Evolutionary conservation across 306 rosid species (phyloP).

Genomic region (Cucumis hystrix): DNA sequence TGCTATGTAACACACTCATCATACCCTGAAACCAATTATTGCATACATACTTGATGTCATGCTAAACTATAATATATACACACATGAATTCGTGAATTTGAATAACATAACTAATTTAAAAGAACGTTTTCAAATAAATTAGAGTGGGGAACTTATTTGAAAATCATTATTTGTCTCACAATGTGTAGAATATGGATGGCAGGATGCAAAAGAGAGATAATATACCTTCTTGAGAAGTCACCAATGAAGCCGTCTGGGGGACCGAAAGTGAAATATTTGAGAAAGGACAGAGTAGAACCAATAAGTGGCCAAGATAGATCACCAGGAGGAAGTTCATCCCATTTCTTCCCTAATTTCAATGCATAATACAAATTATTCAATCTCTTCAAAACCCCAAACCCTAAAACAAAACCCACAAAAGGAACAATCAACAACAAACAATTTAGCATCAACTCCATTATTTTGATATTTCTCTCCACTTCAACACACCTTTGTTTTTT

Average conservation of each 20-base stretch:
- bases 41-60: too few species aligned
- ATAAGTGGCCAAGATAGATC: constrained; percentile 17
- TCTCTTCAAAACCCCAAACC: constrained; percentile 7
- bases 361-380: constrained; percentile 12
- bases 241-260: background rate
- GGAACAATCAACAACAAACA: background rate
- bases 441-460: background rate
- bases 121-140: too few species aligned
- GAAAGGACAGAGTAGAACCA: background rate
- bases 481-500: too few species aligned
- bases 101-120: too few species aligned
- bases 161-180: too few species aligned
- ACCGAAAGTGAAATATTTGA: background rate
- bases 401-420: background rate
- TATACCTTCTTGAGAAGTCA: background rate
- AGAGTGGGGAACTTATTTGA: background rate
- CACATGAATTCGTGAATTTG: too few species aligned
- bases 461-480: too few species aligned
- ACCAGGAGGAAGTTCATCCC: constrained; percentile 6
- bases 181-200: background rate
- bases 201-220: too few species aligned
- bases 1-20: too few species aligned
- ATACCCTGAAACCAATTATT: too few species aligned
- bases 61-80: too few species aligned
- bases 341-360: background rate